These are phyloP conservation scores for Hypoxylon fuscum DNA, from an alignment of 495 filamentous ascomycete species.

Conservation along the genomic window DNA sequence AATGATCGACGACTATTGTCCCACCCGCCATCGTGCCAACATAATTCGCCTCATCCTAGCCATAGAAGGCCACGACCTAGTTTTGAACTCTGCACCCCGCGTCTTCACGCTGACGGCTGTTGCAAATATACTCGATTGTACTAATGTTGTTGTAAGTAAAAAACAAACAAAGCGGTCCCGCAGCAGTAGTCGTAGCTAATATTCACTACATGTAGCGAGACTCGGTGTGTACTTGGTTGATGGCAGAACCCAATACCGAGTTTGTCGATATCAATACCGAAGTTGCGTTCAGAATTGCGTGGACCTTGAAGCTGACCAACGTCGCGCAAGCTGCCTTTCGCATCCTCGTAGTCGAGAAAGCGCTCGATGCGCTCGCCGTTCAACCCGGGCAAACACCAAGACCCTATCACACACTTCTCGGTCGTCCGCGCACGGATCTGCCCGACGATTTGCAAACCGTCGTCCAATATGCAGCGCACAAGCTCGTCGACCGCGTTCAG, in stretches of 20 bases:
- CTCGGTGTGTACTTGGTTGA: slow-evolving; percentile 49
- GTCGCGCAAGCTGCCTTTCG: slow-evolving; percentile 51
- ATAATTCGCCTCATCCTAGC: slow-evolving; percentile 66
- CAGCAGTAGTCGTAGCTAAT: not conserved
- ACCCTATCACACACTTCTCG: slow-evolving; percentile 29
- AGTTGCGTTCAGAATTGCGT: slow-evolving; percentile 53
- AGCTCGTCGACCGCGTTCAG: slow-evolving; percentile 33
- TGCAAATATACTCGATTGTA: slow-evolving; percentile 65
- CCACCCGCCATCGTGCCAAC: slow-evolving; percentile 65
- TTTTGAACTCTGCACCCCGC: slow-evolving; percentile 71
- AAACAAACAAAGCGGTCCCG: not conserved
- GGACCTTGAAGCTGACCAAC: slow-evolving; percentile 45
- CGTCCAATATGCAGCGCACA: slow-evolving; percentile 43
- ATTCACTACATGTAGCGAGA: slow-evolving; percentile 34
- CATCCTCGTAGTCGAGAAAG: slow-evolving; percentile 55
- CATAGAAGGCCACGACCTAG: slow-evolving; percentile 58
- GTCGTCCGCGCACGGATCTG: slow-evolving; percentile 33
- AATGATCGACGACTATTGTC: slow-evolving; percentile 65
- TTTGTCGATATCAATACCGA: slow-evolving; percentile 59
- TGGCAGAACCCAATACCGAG: slow-evolving; percentile 49
- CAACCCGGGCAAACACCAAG: slow-evolving; percentile 1
- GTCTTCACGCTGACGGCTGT: slow-evolving; percentile 70
- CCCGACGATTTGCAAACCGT: slow-evolving; percentile 43
- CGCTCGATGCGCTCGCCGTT: slow-evolving; percentile 35
- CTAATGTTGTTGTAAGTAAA: slow-evolving; percentile 48